A percentile compares a stretch with the other conserved stretches of the same genome.
phyloP scores from a whole-genome alignment of 169 alveolate genomes.

The Eimeria maxima region DNA sequence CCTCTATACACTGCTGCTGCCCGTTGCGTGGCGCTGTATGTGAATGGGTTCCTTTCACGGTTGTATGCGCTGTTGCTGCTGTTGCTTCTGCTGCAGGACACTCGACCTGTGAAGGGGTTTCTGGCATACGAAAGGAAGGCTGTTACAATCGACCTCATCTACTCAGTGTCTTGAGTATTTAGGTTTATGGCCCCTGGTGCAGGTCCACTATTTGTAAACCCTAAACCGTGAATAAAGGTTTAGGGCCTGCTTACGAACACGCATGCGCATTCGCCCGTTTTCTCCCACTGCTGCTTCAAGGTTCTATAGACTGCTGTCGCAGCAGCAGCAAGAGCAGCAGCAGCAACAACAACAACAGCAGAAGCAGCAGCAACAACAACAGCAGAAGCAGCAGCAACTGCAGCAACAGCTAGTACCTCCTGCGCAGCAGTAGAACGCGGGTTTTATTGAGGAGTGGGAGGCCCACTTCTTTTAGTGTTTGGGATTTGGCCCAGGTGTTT shows the following conservation, averaged over 20 bases:
- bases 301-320: not conserved
- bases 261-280: not conserved
- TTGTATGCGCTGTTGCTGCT: too few species aligned
- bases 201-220: too few species aligned
- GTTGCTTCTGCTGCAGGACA: too few species aligned
- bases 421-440: too few species aligned
- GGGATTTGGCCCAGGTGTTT: too few species aligned
- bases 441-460: too few species aligned
- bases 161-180: not conserved
- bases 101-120: not conserved
- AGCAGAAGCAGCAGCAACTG: not conserved
- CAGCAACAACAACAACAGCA: not conserved
- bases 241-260: too few species aligned
- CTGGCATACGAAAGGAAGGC: not conserved
- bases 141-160: not conserved
- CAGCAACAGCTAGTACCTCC: not conserved
- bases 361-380: not conserved
- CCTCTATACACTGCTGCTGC: not conserved
- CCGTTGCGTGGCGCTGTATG: not conserved
- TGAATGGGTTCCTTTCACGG: too few species aligned
- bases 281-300: not conserved
- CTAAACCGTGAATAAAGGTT: too few species aligned
- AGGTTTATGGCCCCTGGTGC: not conserved
- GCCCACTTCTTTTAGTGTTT: too few species aligned
- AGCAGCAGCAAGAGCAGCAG: not conserved